Conservation (phyloP, 257 asterid species). For the Phtheirospermum japonicum region DNA sequence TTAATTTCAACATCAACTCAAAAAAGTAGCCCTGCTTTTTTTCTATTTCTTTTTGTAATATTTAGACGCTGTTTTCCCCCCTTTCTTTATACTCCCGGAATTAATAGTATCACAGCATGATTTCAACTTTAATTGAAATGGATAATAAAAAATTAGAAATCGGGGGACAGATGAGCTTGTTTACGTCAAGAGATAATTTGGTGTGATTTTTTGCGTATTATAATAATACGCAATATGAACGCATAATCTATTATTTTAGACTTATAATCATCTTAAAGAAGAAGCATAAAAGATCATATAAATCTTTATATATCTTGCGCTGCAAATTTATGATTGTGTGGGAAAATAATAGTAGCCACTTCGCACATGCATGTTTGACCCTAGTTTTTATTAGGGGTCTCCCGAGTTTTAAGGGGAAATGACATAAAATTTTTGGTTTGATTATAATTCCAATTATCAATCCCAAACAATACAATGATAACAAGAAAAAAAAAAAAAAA, state of each 20-base stretch:
- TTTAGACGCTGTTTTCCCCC: background rate
- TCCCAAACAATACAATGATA: too few species aligned
- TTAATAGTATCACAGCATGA: background rate
- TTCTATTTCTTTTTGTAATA: background rate
- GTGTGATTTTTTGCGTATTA: background rate
- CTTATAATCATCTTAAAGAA: background rate
- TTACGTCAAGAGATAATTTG: background rate
- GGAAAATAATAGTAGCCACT: background rate
- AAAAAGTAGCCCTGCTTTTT: background rate
- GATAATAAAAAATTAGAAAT: background rate
- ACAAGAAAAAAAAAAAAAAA: too few species aligned
- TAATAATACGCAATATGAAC: background rate
- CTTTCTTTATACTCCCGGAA: too few species aligned
- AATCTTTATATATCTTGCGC: background rate
- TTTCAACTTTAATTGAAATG: background rate
- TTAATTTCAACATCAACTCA: background rate
- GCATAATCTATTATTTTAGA: background rate
- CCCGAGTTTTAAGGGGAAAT: background rate
- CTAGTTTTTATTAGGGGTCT: background rate
- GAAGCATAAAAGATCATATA: constrained; percentile 1
- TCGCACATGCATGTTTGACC: background rate
- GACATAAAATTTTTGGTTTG: background rate
- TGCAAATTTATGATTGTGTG: background rate
- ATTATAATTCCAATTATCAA: background rate
- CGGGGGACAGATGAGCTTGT: background rate